Evolutionary conservation across 140 eudicot species (phyloP), one percentile per base, ranked within the genome.

Genomic region (Flaveria floridana): DNA sequence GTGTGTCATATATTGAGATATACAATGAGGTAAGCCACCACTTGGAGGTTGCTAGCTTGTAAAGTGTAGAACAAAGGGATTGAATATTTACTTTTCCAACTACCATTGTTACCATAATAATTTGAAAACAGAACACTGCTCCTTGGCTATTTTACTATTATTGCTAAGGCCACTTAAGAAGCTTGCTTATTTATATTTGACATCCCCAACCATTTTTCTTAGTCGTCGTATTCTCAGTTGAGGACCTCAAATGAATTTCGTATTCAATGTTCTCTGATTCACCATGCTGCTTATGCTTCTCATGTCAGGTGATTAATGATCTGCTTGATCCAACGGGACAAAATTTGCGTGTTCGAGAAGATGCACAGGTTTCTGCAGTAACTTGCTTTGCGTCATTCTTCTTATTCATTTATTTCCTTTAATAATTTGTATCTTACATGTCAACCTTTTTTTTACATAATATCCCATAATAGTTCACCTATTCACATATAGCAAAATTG

Each of bases 281-380:
- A 74, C 48, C 76, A 55, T 74, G 55, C 56, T 65, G 62, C 69
- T 67, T 80, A 52, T 79, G 83, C 73, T 68, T 80, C 66, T 71
- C 58, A 39, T 79, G 61, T 72, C 87, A 94, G 99, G 97, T 95
- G 85, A 90, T 95, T 41, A 91, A 95, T 84, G 99, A 95, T 82
- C 86, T 95, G 84, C 97, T 95, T 59, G 97, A 95, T 79, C 99
- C 99, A 75, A 91, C 97, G 3, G 99, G 96, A 69, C 99, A 91
- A 74, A 95, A 91, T 86, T 76, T 95, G 82, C 99, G 99, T 66
- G 97, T 95, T 65, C 84, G 99, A 82, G 99, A 95, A 78, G 99
- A 95, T 83, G 95, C 96, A 67, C 97, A 90, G 97, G 97, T 90
- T 81, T 76, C 47, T 71, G 66, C 42, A 1, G 0, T 68, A 21